A percentile compares a stretch with the other conserved stretches of the same genome.
phyloP scores from a whole-genome alignment of 2,329 filamentous ascomycete species.

The Ceratocystis albifundus region DNA sequence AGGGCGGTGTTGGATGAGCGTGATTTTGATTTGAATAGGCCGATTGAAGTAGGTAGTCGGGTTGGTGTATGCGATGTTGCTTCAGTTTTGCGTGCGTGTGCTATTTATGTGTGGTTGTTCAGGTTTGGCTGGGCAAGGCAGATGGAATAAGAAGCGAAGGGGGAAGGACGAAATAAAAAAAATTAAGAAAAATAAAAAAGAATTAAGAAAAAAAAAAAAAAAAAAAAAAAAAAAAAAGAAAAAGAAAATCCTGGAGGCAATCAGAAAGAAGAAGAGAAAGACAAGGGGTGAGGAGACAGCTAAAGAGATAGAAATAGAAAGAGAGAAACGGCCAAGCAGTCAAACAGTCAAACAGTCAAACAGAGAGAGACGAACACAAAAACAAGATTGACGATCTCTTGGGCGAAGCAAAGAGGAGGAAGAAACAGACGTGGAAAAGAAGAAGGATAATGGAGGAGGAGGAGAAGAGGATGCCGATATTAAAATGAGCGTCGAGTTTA shows the following conservation, averaged over 20 bases:
- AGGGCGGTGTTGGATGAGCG: neutral
- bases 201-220: neutral
- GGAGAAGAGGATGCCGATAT: neutral
- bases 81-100: neutral
- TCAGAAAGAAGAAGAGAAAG: neutral
- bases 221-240: neutral
- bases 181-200: neutral
- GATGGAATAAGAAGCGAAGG: neutral
- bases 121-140: neutral
- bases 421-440: neutral
- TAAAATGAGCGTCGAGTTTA: conserved; percentile 6
- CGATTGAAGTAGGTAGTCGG: neutral
- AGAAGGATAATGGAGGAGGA: neutral
- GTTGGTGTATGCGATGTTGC: neutral
- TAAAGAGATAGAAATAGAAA: neutral
- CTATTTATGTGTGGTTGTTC: neutral
- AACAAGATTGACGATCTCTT: conserved; percentile 4
- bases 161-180: neutral
- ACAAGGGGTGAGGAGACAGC: neutral
- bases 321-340: neutral
- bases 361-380: neutral
- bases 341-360: neutral
- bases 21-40: neutral
- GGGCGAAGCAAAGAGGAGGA: neutral
- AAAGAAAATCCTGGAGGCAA: neutral